Conservation (phyloP, 768 basidiomycete species). For the Russula ochroleuca region DNA sequence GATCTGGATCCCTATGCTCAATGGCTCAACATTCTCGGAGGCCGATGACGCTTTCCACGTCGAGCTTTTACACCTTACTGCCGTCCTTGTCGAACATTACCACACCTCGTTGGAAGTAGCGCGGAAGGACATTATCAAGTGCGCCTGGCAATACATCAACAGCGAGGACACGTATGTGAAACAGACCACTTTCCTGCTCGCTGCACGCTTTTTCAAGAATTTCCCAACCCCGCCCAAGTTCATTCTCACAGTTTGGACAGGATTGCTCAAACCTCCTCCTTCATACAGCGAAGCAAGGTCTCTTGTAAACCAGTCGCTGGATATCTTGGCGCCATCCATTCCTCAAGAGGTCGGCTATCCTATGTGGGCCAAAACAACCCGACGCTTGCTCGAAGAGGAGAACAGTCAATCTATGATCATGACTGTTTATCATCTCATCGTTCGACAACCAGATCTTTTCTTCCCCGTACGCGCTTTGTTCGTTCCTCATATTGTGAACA, state of each 20-base stretch:
- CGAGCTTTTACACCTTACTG: conserved; percentile 87
- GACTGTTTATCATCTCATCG: conserved; percentile 86
- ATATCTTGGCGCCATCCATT: conserved; percentile 80
- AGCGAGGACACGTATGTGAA: conserved; percentile 88
- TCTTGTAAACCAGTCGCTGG: conserved; percentile 78
- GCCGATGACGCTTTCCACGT: conserved; percentile 85
- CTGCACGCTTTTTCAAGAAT: conserved; percentile 86
- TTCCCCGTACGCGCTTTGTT: conserved; percentile 91
- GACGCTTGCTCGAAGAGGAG: conserved; percentile 85
- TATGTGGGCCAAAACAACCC: conserved; percentile 83
- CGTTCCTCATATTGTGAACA: conserved; percentile 89
- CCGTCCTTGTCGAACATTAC: conserved; percentile 81
- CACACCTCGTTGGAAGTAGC: conserved; percentile 72
- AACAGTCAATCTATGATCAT: conserved; percentile 66
- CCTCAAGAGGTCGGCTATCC: conserved; percentile 59
- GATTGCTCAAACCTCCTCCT: conserved; percentile 68
- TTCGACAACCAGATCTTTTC: conserved; percentile 86
- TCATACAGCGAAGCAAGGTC: conserved; percentile 66
- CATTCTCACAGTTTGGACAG: conserved; percentile 85
- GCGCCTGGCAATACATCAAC: conserved; percentile 84
- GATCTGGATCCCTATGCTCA: conserved; percentile 79
- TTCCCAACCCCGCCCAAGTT: conserved; percentile 91
- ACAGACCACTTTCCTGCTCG: conserved; percentile 85
- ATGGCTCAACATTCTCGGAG: conserved; percentile 46
- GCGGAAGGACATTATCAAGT: conserved; percentile 89